Percentiles rank a stretch among this genome's conserved stretches.
Evolutionary conservation across 192 early-diverging fungal species (phyloP).

Genomic region (Gryganskiella cystojenkinii): DNA sequence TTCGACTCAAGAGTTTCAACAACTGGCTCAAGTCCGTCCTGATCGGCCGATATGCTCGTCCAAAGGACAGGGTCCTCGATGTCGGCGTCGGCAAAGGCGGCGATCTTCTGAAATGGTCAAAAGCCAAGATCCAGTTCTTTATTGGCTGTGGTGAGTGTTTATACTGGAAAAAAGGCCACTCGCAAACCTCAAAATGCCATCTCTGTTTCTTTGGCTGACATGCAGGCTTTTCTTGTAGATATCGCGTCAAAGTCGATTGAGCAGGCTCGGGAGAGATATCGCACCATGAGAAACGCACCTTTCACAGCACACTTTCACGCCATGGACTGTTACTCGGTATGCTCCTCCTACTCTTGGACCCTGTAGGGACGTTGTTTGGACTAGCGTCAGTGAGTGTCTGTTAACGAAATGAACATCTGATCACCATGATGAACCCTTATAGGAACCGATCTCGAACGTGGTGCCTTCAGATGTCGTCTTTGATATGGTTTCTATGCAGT

Average conservation of each 20-base stretch:
- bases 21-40: slow-evolving; percentile 97
- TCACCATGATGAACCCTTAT: neutral
- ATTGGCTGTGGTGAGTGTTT: slow-evolving; percentile 82
- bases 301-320: slow-evolving; percentile 85
- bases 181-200: no score
- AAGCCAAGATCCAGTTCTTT: slow-evolving; percentile 77
- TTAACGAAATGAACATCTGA: neutral
- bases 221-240: slow-evolving; percentile 60
- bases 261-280: slow-evolving; percentile 82
- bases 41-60: slow-evolving; percentile 72
- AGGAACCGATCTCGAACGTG: slow-evolving; percentile 67
- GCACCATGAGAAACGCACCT: slow-evolving; percentile 57
- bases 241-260: slow-evolving; percentile 88
- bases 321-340: slow-evolving; percentile 88
- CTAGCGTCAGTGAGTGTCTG: neutral
- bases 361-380: neutral
- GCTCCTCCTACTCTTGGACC: no score
- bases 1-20: slow-evolving; percentile 91
- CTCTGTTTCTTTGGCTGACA: neutral
- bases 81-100: slow-evolving; percentile 96
- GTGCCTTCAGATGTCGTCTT: slow-evolving; percentile 65
- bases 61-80: slow-evolving; percentile 76
- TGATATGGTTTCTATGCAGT: slow-evolving; percentile 95
- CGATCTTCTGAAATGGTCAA: slow-evolving; percentile 84
- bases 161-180: no score